Base-by-base conservation (phyloP, 495 filamentous ascomycete species). In the Penicillium mononematosum region DNA sequence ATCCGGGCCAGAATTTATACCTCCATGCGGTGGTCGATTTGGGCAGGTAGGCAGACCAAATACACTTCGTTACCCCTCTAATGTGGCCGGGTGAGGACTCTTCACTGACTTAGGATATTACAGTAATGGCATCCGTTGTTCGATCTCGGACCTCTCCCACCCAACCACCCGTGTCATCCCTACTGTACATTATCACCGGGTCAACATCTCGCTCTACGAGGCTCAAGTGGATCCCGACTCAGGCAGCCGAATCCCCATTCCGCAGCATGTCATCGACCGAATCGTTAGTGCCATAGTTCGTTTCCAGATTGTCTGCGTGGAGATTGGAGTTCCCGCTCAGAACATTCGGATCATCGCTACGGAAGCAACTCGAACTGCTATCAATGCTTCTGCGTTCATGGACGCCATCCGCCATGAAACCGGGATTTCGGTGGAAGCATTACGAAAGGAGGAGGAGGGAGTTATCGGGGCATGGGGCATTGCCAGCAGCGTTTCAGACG, bases 61-160 rank as follows among this genome's bases (percentile, higher is more conserved):
- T 17, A 16, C n/a, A 8, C 44, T 31, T 22, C 9, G 54, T 47
- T 25, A 39, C 49, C 38, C 22, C 16, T 52, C 31, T 14, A 14
- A 5, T 39, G 11, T 42, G n/a, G 14, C 34, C 16, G 6, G 16
- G 16, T 8, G 36, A 34, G 10, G 17, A 39, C 34, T 19, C 11
- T 29, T 4, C 8, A 25, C 32, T 55, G 32, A 36, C 19, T 36
- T 22, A 4, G n/a, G 1, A 44, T 43, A 43, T 3, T 29, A 4
- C 41, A 96, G 92, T 76, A 97, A 97, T 81, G 92, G 92, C 58
- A 93, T 97, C 61, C 91, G 92, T 44, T 96, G 96, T 76, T 93
- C 89, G 9, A 91, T 97, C 57, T 88, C 91, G 9, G 83, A 90
- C 53, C 81, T 96, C 31, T 81, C 86, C 2, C 83, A 85, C 8